Evolutionary conservation across 2,329 filamentous ascomycete species (phyloP), one percentile per base, ranked within the genome.

Genomic region (Epichloe scottii): DNA sequence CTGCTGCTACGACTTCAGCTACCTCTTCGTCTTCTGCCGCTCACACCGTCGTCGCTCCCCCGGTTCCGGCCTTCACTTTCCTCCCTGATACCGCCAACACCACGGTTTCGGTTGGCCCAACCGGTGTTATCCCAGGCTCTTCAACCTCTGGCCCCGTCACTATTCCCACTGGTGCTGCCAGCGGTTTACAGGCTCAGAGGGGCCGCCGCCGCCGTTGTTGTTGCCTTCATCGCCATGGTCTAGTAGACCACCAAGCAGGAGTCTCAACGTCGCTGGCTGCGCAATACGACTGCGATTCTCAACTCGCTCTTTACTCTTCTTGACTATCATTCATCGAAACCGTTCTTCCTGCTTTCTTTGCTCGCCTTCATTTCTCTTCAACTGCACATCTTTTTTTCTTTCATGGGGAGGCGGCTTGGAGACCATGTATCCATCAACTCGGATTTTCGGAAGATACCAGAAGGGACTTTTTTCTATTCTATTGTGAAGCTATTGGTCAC

Each of bases 161-260:
- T n/a, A 56, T 60, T 41, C 53, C 63, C 46, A 59, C 65, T 14
- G 55, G 51, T 40, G 66, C 62, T 53, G 69, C 69, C 46, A 63
- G 59, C 54, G 59, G 62, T 39, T 60, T 73, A 40, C 57, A 68
- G 30, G 59, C 68, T 54, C 66, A 70, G 57, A 66, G 66, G 54
- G 68, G 70, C 68, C 43, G 66, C 68, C 37, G 64, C 63, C 40
- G 66, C 65, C 38, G 53, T 74, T 50, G 65, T 67, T 30, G 69
- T 67, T 37, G 70, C 26, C 26, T 30, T 66, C 53, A 52, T 71
- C 48, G 66, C 67, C 53, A 63, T 70, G 51, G 65, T 71, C 51
- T 62, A 58, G 56, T 68, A 66, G 55, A 51, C 33, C 6, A 35
- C 1, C 5, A 51, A 30, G 46, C 34, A 4, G 23, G 11, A 14